A percentile compares a stretch with the other conserved stretches of the same genome.
Conservation (phyloP, 176 grass and related monocot genomes). For the Avena atlantica region DNA sequence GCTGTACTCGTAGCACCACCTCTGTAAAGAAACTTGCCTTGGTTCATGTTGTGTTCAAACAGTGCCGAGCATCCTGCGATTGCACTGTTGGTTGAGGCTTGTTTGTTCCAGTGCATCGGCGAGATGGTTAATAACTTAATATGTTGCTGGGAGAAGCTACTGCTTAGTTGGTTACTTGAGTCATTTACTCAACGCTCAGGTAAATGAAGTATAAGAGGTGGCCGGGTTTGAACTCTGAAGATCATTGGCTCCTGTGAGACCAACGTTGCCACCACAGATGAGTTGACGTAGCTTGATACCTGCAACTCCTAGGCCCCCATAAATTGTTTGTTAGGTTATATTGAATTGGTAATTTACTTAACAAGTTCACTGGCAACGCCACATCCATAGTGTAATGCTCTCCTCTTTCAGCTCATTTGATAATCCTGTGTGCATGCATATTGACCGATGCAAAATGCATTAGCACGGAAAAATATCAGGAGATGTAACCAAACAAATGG, state of each 20-base stretch:
- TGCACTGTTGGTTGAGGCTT: background rate
- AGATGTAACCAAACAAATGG: too few species aligned
- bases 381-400: too few species aligned
- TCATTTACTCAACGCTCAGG: background rate
- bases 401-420: too few species aligned
- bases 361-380: background rate
- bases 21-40: slow-evolving; percentile 37
- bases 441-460: too few species aligned
- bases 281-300: background rate
- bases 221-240: background rate
- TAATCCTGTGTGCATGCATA: too few species aligned
- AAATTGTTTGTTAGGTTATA: background rate
- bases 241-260: background rate
- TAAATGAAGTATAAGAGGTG: background rate
- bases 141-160: background rate
- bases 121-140: too few species aligned
- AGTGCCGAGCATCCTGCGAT: background rate
- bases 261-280: background rate
- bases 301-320: background rate
- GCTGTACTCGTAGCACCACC: slow-evolving; percentile 31
- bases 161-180: background rate
- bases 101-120: background rate
- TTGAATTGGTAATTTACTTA: background rate
- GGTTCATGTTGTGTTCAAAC: slow-evolving; percentile 25
- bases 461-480: too few species aligned